phyloP scores from a whole-genome alignment of 768 basidiomycete species.

The Leccinum barrowsii region DNA sequence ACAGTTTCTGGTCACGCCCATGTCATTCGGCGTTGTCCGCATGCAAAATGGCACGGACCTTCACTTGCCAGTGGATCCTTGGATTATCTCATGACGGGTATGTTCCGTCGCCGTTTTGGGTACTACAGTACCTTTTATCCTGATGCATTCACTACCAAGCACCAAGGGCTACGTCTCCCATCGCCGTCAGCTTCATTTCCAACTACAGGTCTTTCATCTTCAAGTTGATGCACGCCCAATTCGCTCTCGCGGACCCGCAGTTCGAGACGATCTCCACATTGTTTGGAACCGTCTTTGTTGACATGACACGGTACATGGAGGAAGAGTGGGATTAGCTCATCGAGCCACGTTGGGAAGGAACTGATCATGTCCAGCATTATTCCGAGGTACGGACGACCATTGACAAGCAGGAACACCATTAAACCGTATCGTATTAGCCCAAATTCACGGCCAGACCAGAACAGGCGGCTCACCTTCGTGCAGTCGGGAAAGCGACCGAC shows the following conservation, averaged over 20 bases:
- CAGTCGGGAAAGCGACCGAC: conserved; percentile 9
- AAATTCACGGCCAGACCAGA: conserved; percentile 11
- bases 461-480: conserved; percentile 15
- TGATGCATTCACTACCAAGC: neutral
- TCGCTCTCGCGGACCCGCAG: conserved; percentile 16
- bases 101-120: neutral
- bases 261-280: conserved; percentile 17
- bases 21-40: conserved; percentile 18
- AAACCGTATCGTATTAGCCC: neutral
- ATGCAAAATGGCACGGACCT: conserved; percentile 17
- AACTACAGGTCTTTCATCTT: conserved; percentile 19
- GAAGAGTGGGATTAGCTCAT: conserved; percentile 20
- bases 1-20: conserved; percentile 6
- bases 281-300: conserved; percentile 18
- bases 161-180: conserved; percentile 13
- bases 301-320: conserved; percentile 21
- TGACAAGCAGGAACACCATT: neutral
- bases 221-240: conserved; percentile 21
- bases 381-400: conserved; percentile 9
- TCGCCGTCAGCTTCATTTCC: conserved; percentile 19
- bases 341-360: conserved; percentile 17
- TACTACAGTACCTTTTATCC: neutral
- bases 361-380: conserved; percentile 10
- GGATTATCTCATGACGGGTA: conserved; percentile 7
- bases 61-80: conserved; percentile 10